Evolutionary conservation across 2,329 filamentous ascomycete species (phyloP), one percentile per base, ranked within the genome.

Genomic region (Paracorniculantispora psalliotae): DNA sequence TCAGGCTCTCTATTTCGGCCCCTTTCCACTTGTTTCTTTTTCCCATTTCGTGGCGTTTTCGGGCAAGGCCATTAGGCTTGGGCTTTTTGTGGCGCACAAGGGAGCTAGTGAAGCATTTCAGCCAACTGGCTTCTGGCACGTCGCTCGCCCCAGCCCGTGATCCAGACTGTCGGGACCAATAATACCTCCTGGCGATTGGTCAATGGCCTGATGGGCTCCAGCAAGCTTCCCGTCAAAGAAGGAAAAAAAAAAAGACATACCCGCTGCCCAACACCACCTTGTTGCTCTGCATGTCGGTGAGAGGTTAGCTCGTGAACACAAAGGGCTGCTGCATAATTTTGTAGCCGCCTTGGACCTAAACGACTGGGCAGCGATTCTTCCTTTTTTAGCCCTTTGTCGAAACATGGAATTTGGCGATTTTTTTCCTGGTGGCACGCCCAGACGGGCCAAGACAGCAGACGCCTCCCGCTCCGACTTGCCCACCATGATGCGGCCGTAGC

Each of bases 101-200:
- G 41, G n/a, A 23, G 35, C 33, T 51, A 51, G 15, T 28, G n/a
- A 17, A 21, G 44, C 26, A 12, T 2, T n/a, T 35, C 23, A 56
- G 53, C 53, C 53, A 56, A 56, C 53, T 48, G 53, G 53, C 43
- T 48, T 48, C 43, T 39, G 2, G 53, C 53, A 56, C 53, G 53
- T 56, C 26, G 53, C 53, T 48, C 26, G 53, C 23, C n/a, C 23
- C 19, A 23, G 30, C 15, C 33, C 30, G 53, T 48, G 53, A 56
- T 48, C 53, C 53, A 37, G 28, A 48, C 53, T 56, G 41, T 33
- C 53, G 53, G 53, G 53, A 56, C 43, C 53, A 56, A 39, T 56
- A 25, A 21, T 21, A 25, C 23, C 5, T 56, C 3, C 12, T 39
- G 28, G 30, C 43, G 7, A 56, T 55, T 55, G 52, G 52, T 35